A percentile compares a stretch with the other conserved stretches of the same genome.
These are phyloP conservation scores for Candida ulmi DNA, from an alignment of 805 yeast genomes.

Conservation along the genomic window DNA sequence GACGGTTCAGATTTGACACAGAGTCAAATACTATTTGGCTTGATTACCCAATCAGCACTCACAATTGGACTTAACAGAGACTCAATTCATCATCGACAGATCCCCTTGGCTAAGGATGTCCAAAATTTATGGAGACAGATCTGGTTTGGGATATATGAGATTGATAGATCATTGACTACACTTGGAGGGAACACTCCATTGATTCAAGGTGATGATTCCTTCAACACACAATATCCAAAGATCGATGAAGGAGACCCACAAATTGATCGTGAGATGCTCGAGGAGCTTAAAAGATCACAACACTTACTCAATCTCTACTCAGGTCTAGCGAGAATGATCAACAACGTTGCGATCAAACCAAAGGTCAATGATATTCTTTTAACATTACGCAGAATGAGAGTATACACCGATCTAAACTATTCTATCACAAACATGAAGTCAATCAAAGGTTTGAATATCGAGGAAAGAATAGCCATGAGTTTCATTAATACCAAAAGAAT, in stretches of 20 bases:
- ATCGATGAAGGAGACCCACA: not conserved
- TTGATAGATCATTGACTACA: conserved; percentile 16
- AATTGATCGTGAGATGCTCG: conserved; percentile 10
- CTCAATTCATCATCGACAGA: conserved; percentile 27
- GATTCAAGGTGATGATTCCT: conserved; percentile 11
- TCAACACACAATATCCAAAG: conserved; percentile 14
- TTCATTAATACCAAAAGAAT: conserved; percentile 12
- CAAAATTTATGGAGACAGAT: conserved; percentile 20
- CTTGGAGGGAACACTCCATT: conserved; percentile 19
- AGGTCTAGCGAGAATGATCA: conserved; percentile 15
- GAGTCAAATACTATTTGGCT: conserved; percentile 31
- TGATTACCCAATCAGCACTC: conserved; percentile 38
- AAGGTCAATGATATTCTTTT: conserved; percentile 13
- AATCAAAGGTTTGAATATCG: not conserved
- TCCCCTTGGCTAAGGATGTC: conserved; percentile 9
- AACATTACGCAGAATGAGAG: conserved; percentile 11
- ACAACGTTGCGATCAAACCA: conserved; percentile 13
- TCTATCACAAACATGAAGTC: conserved; percentile 4
- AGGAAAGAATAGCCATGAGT: conserved; percentile 5
- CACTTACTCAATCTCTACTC: conserved; percentile 11
- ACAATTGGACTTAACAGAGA: conserved; percentile 45
- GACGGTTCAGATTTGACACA: conserved; percentile 41
- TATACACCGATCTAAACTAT: conserved; percentile 14
- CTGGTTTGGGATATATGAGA: conserved; percentile 21
- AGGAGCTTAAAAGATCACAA: conserved; percentile 14